Percentiles rank a stretch among this genome's conserved stretches.
These are phyloP conservation scores for Platanus orientalis DNA, from an alignment of 164 flowering plant genomes.

Conservation along the genomic window DNA sequence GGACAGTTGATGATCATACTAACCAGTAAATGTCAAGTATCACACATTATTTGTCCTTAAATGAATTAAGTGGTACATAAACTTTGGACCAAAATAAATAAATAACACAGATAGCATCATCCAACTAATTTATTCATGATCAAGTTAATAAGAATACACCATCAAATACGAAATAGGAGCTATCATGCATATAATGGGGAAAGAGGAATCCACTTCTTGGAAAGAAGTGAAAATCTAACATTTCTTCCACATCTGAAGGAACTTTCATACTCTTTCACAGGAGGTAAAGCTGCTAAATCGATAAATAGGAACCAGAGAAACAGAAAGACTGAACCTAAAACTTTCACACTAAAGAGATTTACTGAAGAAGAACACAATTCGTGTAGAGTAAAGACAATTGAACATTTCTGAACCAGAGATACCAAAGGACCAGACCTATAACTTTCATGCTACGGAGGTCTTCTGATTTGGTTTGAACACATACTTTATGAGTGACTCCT, in stretches of 20 bases:
- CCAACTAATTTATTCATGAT: constrained; percentile 10
- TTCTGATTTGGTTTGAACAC: constrained; percentile 42
- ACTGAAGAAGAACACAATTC: too few relatives aligned
- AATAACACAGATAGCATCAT: not conserved
- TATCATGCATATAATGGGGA: constrained; percentile 9
- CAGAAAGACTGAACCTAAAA: constrained; percentile 1
- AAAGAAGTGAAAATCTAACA: not conserved
- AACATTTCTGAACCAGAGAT: not conserved
- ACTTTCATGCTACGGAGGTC: constrained; percentile 23
- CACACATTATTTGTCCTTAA: too few relatives aligned
- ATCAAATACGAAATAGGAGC: constrained; percentile 8
- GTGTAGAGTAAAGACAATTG: too few relatives aligned
- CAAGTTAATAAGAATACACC: constrained; percentile 13
- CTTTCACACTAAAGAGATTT: constrained; percentile 23
- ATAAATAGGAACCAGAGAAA: not conserved
- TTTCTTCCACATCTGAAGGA: constrained; percentile 4
- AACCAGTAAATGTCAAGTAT: too few relatives aligned
- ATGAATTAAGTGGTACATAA: too few relatives aligned
- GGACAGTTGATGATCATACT: too few relatives aligned
- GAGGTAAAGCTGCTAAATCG: constrained; percentile 11
- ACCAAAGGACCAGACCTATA: not conserved
- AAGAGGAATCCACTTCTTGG: not conserved
- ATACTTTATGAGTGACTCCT: constrained; percentile 33
- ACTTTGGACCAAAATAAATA: not conserved
- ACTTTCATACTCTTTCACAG: too few relatives aligned